Percentiles rank a stretch among this genome's conserved stretches.
Evolutionary conservation across 1,284 basidiomycete species (phyloP).

Genomic region (Coriolopsis trogii): DNA sequence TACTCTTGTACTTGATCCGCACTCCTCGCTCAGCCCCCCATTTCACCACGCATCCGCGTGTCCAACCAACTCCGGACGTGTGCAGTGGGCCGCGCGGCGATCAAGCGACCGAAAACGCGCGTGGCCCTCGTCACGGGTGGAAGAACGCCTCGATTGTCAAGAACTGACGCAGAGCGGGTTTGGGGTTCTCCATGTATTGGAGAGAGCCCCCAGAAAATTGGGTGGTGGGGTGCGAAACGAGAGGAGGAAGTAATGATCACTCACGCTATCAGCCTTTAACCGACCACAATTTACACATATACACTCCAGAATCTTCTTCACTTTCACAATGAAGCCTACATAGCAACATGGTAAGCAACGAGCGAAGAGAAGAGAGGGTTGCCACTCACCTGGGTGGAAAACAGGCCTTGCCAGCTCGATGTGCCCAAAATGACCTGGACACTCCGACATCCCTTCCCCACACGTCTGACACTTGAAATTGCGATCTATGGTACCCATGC

Average conservation of each 20-base stretch:
- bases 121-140: constrained; percentile 65
- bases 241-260: constrained; percentile 72
- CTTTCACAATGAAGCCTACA: constrained; percentile 95
- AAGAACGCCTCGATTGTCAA: constrained; percentile 80
- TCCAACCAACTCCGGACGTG: constrained; percentile 74
- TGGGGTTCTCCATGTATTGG: constrained; percentile 87
- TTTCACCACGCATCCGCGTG: constrained; percentile 88
- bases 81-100: constrained; percentile 75
- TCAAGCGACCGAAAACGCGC: constrained; percentile 90
- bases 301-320: constrained; percentile 99
- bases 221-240: constrained; percentile 90
- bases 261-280: constrained; percentile 95
- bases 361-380: not conserved
- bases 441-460: constrained; percentile 97
- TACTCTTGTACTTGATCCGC: constrained; percentile 51
- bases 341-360: not conserved
- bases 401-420: constrained; percentile 97
- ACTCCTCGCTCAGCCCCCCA: constrained; percentile 94
- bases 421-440: constrained; percentile 98
- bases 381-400: constrained; percentile 87
- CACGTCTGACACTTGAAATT: constrained; percentile 99
- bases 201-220: constrained; percentile 96
- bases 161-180: constrained; percentile 77
- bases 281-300: constrained; percentile 99
- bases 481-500: constrained; percentile 98